phyloP scores from a whole-genome alignment of 306 rosid genomes.

The Amphicarpaea edgeworthii region DNA sequence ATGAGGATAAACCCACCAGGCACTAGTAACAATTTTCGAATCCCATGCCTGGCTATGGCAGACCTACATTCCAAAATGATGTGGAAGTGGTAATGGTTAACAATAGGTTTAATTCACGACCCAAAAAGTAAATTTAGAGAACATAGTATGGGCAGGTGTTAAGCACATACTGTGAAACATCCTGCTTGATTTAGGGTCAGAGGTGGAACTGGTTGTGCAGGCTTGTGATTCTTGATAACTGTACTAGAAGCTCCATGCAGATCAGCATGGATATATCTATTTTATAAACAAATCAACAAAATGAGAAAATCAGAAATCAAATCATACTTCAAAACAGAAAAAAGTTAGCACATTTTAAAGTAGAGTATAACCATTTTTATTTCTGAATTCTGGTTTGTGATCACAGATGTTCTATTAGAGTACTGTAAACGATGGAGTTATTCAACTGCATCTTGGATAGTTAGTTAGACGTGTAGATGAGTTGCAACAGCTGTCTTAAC shows the following conservation, averaged over 20 bases:
- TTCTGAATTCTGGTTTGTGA: not conserved
- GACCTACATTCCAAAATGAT: slow-evolving; percentile 65
- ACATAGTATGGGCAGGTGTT: slow-evolving; percentile 34
- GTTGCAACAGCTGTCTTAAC: no score
- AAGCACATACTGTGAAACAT: slow-evolving; percentile 81
- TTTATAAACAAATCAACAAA: slow-evolving; percentile 48
- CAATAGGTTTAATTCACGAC: slow-evolving; percentile 47
- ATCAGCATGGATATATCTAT: slow-evolving; percentile 95
- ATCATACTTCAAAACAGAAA: slow-evolving; percentile 30
- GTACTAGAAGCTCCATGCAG: slow-evolving; percentile 98
- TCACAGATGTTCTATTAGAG: no score
- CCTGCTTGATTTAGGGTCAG: slow-evolving; percentile 96
- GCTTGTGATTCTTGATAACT: slow-evolving; percentile 89
- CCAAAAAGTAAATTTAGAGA: slow-evolving; percentile 34
- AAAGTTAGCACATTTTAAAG: not conserved
- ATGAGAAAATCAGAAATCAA: slow-evolving; percentile 51
- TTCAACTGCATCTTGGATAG: no score
- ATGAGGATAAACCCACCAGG: slow-evolving; percentile 99
- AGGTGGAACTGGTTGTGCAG: slow-evolving; percentile 89
- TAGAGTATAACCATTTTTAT: slow-evolving; percentile 13
- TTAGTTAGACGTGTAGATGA: no score
- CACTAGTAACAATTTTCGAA: slow-evolving; percentile 98
- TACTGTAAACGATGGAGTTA: no score
- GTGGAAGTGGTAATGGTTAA: slow-evolving; percentile 17
- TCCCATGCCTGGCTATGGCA: slow-evolving; percentile 99